Evolutionary conservation across 2,329 filamentous ascomycete genomes (phyloP), one percentile per base, ranked within the genome.

Genomic region (Berkeleyomyces basicola): DNA sequence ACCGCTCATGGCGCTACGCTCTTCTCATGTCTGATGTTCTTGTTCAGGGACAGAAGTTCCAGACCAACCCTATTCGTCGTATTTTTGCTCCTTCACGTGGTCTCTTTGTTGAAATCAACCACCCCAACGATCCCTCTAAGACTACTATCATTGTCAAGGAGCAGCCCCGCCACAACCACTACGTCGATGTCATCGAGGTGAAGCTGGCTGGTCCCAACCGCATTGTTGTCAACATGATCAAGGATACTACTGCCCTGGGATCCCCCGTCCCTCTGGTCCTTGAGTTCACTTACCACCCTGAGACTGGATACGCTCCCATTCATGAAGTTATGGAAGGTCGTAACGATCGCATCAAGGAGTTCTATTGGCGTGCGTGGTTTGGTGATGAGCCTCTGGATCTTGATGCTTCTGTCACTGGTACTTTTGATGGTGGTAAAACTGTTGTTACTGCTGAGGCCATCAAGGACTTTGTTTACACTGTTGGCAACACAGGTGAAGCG

Each of bases 321-420:
- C 87, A 87, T 66, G 93, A 99, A 74, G 87, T 97, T 66, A 99
- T 99, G 93, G 83, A 90, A 43, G 87, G 83, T 62, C 90, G 93
- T 71, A 99, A 99, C 72, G 92, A 99, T 72, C 88, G 90, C 67
- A 97, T 99, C 79, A 99, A 99, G 79, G 89, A 96, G 74, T 99
- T 99, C 74, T 99, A 99, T 80, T 99, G 95, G 84, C 85, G 86
- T 68, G 86, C 95, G 67, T 99, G 93, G 93, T 99, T 99, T 69
- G 93, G 90, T 49, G 82, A 91, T 65, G 91, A 96, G 70, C 75
- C 80, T 51, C 80, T 95, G 59, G 86, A 95, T 62, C 88, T 96
- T 62, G 86, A 96, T 69, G 86, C 87, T 14, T 80, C 88, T 43
- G 88, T 96, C 61, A 91, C 89, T 4, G 87, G 88, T 71, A 85